Evolutionary conservation across 75 land plant genomes (phyloP).

Genomic region (Adiantum capillusveneris): DNA sequence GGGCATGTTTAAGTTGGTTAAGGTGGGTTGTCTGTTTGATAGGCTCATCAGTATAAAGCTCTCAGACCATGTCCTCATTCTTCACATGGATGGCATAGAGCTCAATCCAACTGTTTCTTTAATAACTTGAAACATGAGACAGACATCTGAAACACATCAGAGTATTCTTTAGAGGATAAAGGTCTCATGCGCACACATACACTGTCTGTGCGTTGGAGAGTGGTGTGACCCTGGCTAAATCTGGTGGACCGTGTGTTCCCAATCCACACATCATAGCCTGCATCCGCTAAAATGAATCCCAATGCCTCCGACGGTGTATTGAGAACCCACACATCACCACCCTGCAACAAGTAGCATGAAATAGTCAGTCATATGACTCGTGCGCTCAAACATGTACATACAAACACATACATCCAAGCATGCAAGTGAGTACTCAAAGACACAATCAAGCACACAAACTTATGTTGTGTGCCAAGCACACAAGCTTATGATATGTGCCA

Average conservation of each 20-base stretch:
- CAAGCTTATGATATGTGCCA: not conserved
- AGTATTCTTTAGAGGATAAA: no score
- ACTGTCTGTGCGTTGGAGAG: constrained; percentile 23
- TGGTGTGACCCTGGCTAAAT: constrained; percentile 46
- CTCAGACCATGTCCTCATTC: no score
- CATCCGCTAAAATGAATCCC: constrained; percentile 61
- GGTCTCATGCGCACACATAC: constrained; percentile 15
- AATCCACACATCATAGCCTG: constrained; percentile 77
- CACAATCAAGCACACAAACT: not conserved
- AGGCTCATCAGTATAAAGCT: no score
- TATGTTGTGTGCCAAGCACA: not conserved
- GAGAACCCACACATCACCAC: constrained; percentile 58
- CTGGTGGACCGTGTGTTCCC: constrained; percentile 61
- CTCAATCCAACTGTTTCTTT: no score
- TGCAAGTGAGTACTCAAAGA: not conserved
- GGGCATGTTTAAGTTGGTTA: no score
- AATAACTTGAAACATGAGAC: no score
- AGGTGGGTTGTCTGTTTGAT: no score
- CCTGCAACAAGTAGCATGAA: constrained; percentile 22
- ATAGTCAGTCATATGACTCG: not conserved
- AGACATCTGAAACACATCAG: no score
- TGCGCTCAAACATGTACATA: not conserved
- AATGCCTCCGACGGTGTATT: constrained; percentile 45
- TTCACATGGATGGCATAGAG: no score
- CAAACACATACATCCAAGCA: not conserved